Percentiles rank a stretch among this genome's conserved stretches.
These are phyloP conservation scores for Maudiozyma barnettii DNA, from an alignment of 805 yeast species.

Conservation along the genomic window DNA sequence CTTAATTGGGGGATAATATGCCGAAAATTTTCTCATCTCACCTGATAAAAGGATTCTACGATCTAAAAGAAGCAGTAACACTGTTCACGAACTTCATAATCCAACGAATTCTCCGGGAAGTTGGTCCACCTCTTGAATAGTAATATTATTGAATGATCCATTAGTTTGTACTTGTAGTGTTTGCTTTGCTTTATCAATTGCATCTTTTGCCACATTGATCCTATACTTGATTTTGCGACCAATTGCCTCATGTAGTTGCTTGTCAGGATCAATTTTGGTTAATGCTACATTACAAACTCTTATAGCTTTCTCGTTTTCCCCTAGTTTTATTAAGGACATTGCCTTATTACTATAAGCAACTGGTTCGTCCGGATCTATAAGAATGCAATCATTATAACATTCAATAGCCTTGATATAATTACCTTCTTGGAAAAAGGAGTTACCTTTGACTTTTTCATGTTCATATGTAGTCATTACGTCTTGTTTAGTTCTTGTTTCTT, in stretches of 20 bases:
- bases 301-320: slow-evolving; percentile 41
- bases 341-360: slow-evolving; percentile 61
- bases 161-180: not conserved
- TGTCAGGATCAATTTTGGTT: slow-evolving; percentile 1
- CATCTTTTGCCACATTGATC: slow-evolving; percentile 33
- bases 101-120: slow-evolving; percentile 33
- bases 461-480: slow-evolving; percentile 10
- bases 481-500: too few relatives aligned
- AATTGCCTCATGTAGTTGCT: slow-evolving; percentile 26
- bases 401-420: slow-evolving; percentile 43
- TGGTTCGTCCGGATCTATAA: slow-evolving; percentile 39
- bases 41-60: too few relatives aligned
- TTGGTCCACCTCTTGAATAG: slow-evolving; percentile 34
- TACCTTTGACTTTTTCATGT: slow-evolving; percentile 36
- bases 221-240: slow-evolving; percentile 45
- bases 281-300: slow-evolving; percentile 45
- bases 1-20: too few relatives aligned
- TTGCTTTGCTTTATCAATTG: not conserved
- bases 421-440: slow-evolving; percentile 38
- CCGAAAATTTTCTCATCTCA: too few relatives aligned
- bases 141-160: slow-evolving; percentile 14
- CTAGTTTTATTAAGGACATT: slow-evolving; percentile 47
- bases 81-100: not conserved
- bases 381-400: slow-evolving; percentile 48
- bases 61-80: not conserved